Conservation (phyloP, 176 grass and related monocot genomes). For the Ensete glaucum region DNA sequence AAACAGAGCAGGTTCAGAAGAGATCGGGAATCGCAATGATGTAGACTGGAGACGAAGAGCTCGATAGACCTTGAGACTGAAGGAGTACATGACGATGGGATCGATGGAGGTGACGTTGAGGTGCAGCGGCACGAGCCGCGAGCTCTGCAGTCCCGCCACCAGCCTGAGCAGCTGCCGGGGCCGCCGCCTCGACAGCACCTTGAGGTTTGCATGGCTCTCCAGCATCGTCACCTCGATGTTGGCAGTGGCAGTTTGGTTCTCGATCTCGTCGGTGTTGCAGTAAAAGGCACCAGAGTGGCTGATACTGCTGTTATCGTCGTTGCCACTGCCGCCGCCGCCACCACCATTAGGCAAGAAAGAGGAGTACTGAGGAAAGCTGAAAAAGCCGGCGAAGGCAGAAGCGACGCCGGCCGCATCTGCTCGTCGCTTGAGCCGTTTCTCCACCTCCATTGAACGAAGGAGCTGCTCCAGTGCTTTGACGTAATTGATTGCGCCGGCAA, state of each 20-base stretch:
- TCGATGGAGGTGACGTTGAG: slow-evolving; percentile 70
- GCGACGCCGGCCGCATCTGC: slow-evolving; percentile 3
- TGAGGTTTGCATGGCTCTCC: slow-evolving; percentile 89
- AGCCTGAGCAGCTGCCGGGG: slow-evolving; percentile 67
- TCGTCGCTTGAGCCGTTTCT: slow-evolving; percentile 38
- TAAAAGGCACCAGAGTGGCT: not conserved
- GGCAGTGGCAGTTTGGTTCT: slow-evolving; percentile 26
- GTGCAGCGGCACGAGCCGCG: slow-evolving; percentile 64
- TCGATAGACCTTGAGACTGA: slow-evolving; percentile 70
- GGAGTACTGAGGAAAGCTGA: slow-evolving; percentile 77
- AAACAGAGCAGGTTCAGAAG: not conserved
- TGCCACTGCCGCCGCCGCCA: slow-evolving; percentile 1
- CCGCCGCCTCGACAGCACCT: slow-evolving; percentile 46
- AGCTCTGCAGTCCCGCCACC: slow-evolving; percentile 46
- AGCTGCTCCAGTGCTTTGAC: slow-evolving; percentile 86
- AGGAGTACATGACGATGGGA: slow-evolving; percentile 69
- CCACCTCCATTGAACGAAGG: slow-evolving; percentile 65
- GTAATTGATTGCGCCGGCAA: slow-evolving; percentile 88
- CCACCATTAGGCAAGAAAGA: slow-evolving; percentile 3
- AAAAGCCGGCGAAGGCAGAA: slow-evolving; percentile 65
- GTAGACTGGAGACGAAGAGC: not conserved
- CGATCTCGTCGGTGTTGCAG: slow-evolving; percentile 1
- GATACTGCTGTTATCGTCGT: not conserved
- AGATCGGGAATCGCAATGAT: not conserved
- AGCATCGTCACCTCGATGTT: slow-evolving; percentile 98